Conservation (phyloP, 352 stramenopile genomes). For the Pseudoperonospora humuli region DNA sequence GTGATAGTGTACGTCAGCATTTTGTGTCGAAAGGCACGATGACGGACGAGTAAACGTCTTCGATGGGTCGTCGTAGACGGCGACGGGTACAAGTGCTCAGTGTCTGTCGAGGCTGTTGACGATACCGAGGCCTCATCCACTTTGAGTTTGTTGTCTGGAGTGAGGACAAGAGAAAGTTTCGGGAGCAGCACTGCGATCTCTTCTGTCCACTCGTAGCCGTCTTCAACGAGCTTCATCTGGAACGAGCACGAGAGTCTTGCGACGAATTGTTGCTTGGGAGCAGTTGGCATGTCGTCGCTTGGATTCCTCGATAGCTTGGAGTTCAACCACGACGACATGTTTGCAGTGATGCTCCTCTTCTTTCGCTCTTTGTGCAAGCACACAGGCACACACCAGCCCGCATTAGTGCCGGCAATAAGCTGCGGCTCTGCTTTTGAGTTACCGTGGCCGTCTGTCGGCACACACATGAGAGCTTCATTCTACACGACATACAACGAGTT, state of each 20-base stretch:
- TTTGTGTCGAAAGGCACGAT: slow-evolving; percentile 36
- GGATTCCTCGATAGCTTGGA: slow-evolving; percentile 34
- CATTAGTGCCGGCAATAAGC: slow-evolving; percentile 22
- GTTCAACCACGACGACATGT: slow-evolving; percentile 48
- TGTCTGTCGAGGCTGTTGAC: slow-evolving; percentile 6
- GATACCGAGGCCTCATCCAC: slow-evolving; percentile 11
- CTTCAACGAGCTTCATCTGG: slow-evolving; percentile 22
- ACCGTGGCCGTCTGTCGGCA: slow-evolving; percentile 20
- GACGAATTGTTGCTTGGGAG: slow-evolving; percentile 21
- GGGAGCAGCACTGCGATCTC: slow-evolving; percentile 37
- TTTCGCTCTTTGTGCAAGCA: slow-evolving; percentile 39
- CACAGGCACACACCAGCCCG: slow-evolving; percentile 36
- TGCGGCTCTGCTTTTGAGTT: slow-evolving; percentile 14
- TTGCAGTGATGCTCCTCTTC: slow-evolving; percentile 37
- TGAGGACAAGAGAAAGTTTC: slow-evolving; percentile 30
- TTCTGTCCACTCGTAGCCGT: slow-evolving; percentile 41
- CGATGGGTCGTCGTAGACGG: slow-evolving; percentile 39
- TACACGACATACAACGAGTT: slow-evolving; percentile 5
- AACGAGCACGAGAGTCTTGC: slow-evolving; percentile 47
- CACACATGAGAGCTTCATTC: slow-evolving; percentile 18
- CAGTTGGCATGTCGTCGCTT: slow-evolving; percentile 25
- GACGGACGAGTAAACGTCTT: slow-evolving; percentile 52
- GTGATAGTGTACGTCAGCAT: slow-evolving; percentile 72
- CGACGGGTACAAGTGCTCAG: slow-evolving; percentile 28
- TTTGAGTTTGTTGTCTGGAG: slow-evolving; percentile 19